Conservation (phyloP, 164 flowering plant species). For the Annona squamosa region DNA sequence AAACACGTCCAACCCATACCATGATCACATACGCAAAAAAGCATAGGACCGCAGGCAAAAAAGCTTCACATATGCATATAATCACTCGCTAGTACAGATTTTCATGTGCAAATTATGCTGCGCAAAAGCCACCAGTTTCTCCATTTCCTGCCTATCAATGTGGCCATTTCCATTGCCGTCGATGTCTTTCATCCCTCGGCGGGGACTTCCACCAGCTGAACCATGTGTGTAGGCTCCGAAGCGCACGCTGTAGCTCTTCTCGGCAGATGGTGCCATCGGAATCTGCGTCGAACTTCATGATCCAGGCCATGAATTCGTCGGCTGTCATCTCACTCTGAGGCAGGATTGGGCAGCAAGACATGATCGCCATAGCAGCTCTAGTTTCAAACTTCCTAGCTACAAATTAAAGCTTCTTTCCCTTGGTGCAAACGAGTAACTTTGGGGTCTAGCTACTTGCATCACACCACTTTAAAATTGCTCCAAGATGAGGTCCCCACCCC, state of each 20-base stretch:
- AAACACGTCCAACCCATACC: background rate
- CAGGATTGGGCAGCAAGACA: conserved; percentile 4
- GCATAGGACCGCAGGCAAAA: background rate
- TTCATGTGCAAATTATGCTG: conserved; percentile 9
- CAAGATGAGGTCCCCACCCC: background rate
- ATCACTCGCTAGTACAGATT: background rate
- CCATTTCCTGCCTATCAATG: conserved; percentile 10
- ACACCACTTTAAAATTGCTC: background rate
- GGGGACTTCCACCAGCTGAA: conserved; percentile 11
- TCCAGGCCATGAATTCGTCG: conserved; percentile 11
- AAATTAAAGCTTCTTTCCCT: too few species aligned
- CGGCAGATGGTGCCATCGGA: conserved; percentile 4
- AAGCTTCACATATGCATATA: too few species aligned
- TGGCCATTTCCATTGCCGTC: conserved; percentile 3
- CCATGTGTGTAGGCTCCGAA: conserved; percentile 8
- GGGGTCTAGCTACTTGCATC: background rate
- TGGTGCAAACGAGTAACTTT: background rate
- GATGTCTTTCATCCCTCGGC: conserved; percentile 8
- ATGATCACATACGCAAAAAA: background rate
- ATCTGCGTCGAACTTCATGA: conserved; percentile 12
- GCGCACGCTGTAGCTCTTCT: conserved; percentile 6
- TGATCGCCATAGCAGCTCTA: conserved; percentile 8
- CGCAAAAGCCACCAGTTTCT: conserved; percentile 9
- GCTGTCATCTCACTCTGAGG: conserved; percentile 9
- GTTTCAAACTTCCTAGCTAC: background rate